Percentiles rank a stretch among this genome's conserved stretches.
Conservation (phyloP, 306 rosid species). For the Pyrus communis region DNA sequence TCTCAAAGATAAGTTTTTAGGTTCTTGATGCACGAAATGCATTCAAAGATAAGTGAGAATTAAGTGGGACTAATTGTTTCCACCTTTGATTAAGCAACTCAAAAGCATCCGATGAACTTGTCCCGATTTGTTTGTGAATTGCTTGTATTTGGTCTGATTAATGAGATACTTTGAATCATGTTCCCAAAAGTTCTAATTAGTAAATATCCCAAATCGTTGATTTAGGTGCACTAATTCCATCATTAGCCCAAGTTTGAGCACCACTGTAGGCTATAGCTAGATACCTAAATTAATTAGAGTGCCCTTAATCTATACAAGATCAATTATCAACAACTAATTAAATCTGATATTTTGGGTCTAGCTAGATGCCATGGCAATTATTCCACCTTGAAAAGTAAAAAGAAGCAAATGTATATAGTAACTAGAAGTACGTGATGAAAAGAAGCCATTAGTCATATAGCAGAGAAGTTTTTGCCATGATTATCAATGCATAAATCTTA, state of each 20-base stretch:
- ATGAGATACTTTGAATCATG: not conserved
- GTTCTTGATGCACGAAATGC: not conserved
- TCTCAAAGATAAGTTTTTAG: not conserved
- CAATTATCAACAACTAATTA: not conserved
- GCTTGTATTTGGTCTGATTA: not conserved
- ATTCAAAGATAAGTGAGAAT: not conserved
- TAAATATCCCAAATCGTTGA: not conserved
- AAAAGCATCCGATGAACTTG: not conserved
- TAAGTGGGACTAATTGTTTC: not conserved
- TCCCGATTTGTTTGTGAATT: not conserved
- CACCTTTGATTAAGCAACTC: not conserved
- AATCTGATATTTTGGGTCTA: not conserved
- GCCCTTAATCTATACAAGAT: not conserved
- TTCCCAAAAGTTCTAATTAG: not conserved
- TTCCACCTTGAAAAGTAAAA: not conserved
- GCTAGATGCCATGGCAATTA: not conserved
- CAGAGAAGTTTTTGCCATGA: no score
- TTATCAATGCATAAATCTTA: no score
- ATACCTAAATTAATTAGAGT: not conserved
- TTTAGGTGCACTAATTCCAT: not conserved
- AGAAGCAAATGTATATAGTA: not conserved
- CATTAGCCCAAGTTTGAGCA: not conserved
- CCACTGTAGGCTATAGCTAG: not conserved
- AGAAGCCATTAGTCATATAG: not conserved
- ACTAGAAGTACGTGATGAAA: not conserved